Base-by-base conservation (phyloP, 352 stramenopile species). In the Phytophthora palmivora region DNA sequence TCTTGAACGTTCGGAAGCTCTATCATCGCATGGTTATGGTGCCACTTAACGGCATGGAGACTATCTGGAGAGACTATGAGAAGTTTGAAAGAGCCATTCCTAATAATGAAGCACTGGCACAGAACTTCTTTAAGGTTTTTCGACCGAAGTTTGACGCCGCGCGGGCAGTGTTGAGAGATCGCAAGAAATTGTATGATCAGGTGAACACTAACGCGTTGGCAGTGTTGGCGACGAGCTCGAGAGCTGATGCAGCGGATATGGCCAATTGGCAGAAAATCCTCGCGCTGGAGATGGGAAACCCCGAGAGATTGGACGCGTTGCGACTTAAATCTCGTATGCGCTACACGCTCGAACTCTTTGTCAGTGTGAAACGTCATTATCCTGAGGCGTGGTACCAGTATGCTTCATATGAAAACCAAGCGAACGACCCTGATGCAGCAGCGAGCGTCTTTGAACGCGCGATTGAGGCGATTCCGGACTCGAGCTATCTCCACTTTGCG, bases 101-200 rank as follows among this genome's bases (percentile, higher is more conserved):
- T 2, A 96, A 96, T 54, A 96, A 96, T 62, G 88, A 96, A 11
- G 82, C 79, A 12, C 71, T 96, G 3, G 83, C 84, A 19, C 79
- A 88, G 33, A 96, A 95, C 63, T 93, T 95, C 43, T 95, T 96
- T 67, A 96, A 96, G 59, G 82, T 92, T 4, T 92, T 96, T 32
- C 71, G 88, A 15, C 84, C 79, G 4, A 94, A 94, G 48, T 91
- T 96, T 58, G 88, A 96, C 49, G 79, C 86, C 1, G 74, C 87
- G 21, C 82, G 86, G 9, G 84, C 86, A 1, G 87, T 96, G 39
- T 60, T 95, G 37, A 74, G 83, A 58, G 86, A 96, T 60, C 83
- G 88, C 36, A 96, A 95, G 74, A 91, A 91, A 48, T 70, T 96
- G 3, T 89, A 86, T 28, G 86, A 96, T 19, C 63, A 70, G 26